A percentile compares a stretch with the other conserved stretches of the same genome.
Evolutionary conservation across 805 yeast genomes (phyloP).

Genomic region (Deakozyma indianensis): DNA sequence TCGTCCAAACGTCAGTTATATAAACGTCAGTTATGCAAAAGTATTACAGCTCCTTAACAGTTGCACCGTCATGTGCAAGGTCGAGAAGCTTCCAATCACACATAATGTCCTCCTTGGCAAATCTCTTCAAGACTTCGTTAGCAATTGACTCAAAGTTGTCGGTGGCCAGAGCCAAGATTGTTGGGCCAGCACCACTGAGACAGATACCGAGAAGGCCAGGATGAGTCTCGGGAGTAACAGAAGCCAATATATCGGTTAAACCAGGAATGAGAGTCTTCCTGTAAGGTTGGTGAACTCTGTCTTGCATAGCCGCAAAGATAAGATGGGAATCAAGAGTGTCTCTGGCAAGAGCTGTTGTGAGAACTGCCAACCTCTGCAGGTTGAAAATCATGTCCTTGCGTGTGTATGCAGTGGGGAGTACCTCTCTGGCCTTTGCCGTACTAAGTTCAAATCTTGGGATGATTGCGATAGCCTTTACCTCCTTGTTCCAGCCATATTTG

Average conservation of each 20-base stretch:
- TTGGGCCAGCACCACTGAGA: constrained; percentile 96
- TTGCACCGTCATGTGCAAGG: constrained; percentile 57
- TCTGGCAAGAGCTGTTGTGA: constrained; percentile 83
- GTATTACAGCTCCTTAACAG: neutral
- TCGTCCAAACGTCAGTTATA: no score
- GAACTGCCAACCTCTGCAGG: constrained; percentile 80
- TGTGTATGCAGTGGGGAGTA: constrained; percentile 67
- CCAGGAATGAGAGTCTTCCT: constrained; percentile 88
- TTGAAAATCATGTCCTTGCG: constrained; percentile 80
- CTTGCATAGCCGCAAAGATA: constrained; percentile 93
- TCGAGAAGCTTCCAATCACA: constrained; percentile 78
- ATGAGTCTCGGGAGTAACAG: constrained; percentile 69
- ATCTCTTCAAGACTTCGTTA: constrained; percentile 51
- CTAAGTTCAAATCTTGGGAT: constrained; percentile 92
- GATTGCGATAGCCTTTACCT: constrained; percentile 76
- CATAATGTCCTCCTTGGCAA: constrained; percentile 45
- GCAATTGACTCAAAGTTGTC: constrained; percentile 78
- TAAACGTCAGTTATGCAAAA: no score
- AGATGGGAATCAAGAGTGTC: constrained; percentile 69
- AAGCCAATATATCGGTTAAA: constrained; percentile 58
- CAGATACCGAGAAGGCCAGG: constrained; percentile 89
- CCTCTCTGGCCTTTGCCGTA: constrained; percentile 83
- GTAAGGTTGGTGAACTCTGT: constrained; percentile 94
- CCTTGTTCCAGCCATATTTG: constrained; percentile 67
- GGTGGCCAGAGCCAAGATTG: constrained; percentile 87